Evolutionary conservation across 495 filamentous ascomycete species (phyloP).

Genomic region (Penicillium macrosclerotiorum): DNA sequence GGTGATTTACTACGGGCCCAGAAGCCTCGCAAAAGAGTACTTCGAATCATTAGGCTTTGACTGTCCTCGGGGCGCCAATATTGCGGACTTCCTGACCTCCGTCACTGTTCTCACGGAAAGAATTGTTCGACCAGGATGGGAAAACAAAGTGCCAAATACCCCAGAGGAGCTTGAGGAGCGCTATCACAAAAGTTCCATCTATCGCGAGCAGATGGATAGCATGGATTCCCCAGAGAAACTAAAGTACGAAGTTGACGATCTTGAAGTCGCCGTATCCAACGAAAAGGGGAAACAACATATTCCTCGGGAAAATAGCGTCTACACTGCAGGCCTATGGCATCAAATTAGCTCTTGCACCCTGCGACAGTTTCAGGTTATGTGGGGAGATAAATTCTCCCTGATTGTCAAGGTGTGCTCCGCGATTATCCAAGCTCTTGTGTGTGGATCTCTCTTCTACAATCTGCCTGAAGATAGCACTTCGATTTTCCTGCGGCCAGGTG

Average conservation of each 20-base stretch:
- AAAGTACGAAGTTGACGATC: conserved; percentile 40
- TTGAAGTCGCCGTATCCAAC: conserved; percentile 41
- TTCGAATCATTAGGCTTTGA: conserved; percentile 72
- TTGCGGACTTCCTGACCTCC: conserved; percentile 77
- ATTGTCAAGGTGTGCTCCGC: conserved; percentile 31
- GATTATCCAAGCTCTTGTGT: conserved; percentile 38
- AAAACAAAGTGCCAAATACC: conserved; percentile 63
- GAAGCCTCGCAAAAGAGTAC: conserved; percentile 58
- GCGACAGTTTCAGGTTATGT: conserved; percentile 40
- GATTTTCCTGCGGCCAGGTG: conserved; percentile 41
- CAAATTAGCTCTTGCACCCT: conserved; percentile 58
- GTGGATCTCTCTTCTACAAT: conserved; percentile 44
- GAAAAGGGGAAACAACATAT: conserved; percentile 54
- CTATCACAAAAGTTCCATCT: conserved; percentile 69
- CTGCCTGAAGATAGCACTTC: conserved; percentile 34
- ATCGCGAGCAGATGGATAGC: conserved; percentile 57
- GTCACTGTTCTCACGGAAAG: conserved; percentile 71
- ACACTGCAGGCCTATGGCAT: conserved; percentile 54
- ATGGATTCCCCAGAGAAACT: conserved; percentile 55
- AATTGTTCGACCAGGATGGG: conserved; percentile 60
- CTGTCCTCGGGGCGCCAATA: conserved; percentile 66
- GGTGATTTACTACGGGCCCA: conserved; percentile 74
- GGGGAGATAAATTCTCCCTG: conserved; percentile 37
- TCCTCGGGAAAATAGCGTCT: conserved; percentile 40
- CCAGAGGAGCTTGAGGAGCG: conserved; percentile 70